Conservation (phyloP, 306 rosid genomes). For the Dalbergia cochinchinensis region DNA sequence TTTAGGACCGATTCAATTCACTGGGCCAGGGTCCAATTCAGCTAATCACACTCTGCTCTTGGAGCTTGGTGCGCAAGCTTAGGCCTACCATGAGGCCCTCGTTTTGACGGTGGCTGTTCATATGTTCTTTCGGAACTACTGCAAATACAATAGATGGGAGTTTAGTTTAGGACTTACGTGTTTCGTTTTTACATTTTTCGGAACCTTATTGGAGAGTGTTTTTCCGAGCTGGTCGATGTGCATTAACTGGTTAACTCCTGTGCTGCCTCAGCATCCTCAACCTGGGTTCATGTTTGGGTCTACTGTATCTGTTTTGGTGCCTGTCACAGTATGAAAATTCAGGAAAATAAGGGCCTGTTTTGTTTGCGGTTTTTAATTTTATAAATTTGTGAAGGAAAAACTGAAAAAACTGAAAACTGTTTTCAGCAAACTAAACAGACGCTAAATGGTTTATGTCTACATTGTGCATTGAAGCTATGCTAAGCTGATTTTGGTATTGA, state of each 20-base stretch:
- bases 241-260: slow-evolving; percentile 19
- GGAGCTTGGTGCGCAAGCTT: slow-evolving; percentile 83
- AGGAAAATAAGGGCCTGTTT: too few relatives aligned
- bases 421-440: too few relatives aligned
- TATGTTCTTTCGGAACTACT: slow-evolving; percentile 26
- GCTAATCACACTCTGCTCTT: slow-evolving; percentile 79
- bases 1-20: slow-evolving; percentile 94
- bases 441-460: not conserved
- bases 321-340: not conserved
- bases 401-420: too few relatives aligned
- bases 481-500: too few relatives aligned
- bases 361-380: too few relatives aligned
- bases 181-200: not conserved
- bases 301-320: not conserved
- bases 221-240: slow-evolving; percentile 1
- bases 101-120: slow-evolving; percentile 35
- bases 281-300: not conserved
- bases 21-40: slow-evolving; percentile 78
- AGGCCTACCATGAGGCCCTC: slow-evolving; percentile 30
- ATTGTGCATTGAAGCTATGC: not conserved
- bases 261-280: slow-evolving; percentile 10
- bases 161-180: slow-evolving; percentile 19
- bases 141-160: slow-evolving; percentile 32
- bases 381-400: too few relatives aligned
- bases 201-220: not conserved